Base-by-base conservation (phyloP, 225 moss, liverwort and hornwort genomes). In the Neckera pumila region DNA sequence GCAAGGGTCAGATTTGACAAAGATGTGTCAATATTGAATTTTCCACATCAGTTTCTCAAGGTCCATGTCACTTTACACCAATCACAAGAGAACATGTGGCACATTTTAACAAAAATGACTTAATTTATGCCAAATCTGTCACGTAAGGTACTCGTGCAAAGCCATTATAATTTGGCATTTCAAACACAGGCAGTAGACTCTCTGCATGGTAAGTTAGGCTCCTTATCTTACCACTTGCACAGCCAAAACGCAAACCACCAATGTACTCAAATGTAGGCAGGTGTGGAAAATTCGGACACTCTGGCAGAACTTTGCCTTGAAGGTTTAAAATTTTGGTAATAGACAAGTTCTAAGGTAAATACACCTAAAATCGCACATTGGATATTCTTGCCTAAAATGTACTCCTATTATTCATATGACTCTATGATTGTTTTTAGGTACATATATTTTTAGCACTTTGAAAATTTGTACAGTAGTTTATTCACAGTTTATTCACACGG, bases 31-130 rank as follows among this genome's bases (percentile, higher is more conserved):
- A 0, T 54, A 36, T 36, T 36, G 10, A 36, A 15, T 36, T 77
- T 36, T 15, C 4, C 10, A 0, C 0, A 15, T 0, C 36, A 0
- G 54, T n/a, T 23, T 0, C 6, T 1, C 6, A 15, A 0, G 0
- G 10, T 6, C 23, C 1, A 77, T 0, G 0, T 33, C 9, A 76
- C 7, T 7, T 20, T 51, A 7, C 14, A 54, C 36, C 54, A 54
- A 54, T 77, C 9, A 36, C 6, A 15, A 10, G 9, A 36, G 0
- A 15, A 36, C 2, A 9, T n/a, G 9, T 54, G 6, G 3, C 54
- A 15, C 9, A 15, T 36, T 77, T 36, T 8, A 21, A 4, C 9
- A 15, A 14, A 54, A 77, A 14, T 25, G 5, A 54, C 53, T 21
- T 34, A 13, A 33, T 49, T 34, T 54, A 36, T 9, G 13, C 14